Base-by-base conservation (phyloP, 495 filamentous ascomycete species). In the Penicillium paxilli region DNA sequence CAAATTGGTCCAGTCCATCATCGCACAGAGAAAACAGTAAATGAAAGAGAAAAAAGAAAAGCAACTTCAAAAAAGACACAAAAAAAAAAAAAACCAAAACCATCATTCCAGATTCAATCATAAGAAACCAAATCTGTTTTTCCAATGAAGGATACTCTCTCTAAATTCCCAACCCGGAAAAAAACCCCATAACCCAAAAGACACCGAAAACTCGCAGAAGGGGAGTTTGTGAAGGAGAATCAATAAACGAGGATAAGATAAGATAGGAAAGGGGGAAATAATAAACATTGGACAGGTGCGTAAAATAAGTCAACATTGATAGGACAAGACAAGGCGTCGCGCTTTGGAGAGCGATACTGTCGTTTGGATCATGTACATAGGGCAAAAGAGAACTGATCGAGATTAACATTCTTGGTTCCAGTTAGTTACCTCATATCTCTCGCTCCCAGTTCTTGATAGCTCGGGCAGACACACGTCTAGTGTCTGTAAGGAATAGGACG, bases 91-190 rank as follows among this genome's bases (percentile, higher is more conserved):
- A 54, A 51, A 61, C 24, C 46, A 38, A 22, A 52, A 52, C 55
- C 21, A 42, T 55, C 26, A 49, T 59, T 41, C 55, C 57, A 56
- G 49, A 56, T 52, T 62, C 59, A 51, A 55, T 54, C 57, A 46
- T 20, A 9, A 32, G 46, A 51, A 33, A 47, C 46, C 48, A 52
- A 44, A 58, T 55, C 45, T 58, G 59, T 67, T 67, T 67, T 67
- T 67, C 64, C 68, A 71, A 62, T 68, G 68, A 71, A 66, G 68
- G 68, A 71, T 49, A 59, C 51, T 64, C 59, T 55, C 68, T 67
- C 65, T 70, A 70, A 68, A 51, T 57, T 62, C 58, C 62, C 57
- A 69, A 51, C 62, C 63, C 52, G 52, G 55, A 44, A 26, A 46
- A 25, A 68, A 64, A 58, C 66, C 63, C 55, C 45, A 59, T 60